Base-by-base conservation (phyloP, 768 basidiomycete species). In the Xerocomellus dryophilus region DNA sequence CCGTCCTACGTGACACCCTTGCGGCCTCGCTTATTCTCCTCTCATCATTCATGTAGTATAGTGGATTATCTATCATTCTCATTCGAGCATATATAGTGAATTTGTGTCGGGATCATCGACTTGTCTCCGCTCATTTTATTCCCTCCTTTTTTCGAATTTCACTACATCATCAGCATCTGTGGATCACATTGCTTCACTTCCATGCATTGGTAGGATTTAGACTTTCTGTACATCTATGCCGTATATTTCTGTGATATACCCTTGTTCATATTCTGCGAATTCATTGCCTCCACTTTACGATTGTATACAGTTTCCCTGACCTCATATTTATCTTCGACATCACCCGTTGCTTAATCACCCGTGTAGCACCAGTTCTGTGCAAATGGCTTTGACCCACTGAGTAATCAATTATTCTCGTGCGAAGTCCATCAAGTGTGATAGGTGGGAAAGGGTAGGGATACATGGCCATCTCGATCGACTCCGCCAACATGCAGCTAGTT, bases 151-250 rank as follows among this genome's bases (percentile, higher is more conserved):
- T 43, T 51, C 20, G 8, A 50, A 27, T 36, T 47, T 34, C 47
- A 40, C 43, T 31, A 18, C 47, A 55, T n/a, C 49, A 45, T 27
- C 43, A 50, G n/a, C 48, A 53, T 35, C 54, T 53, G 61, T 44
- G 53, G 43, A 45, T 38, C 32, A 15, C 51, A 43, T 53, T 27
- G 25, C 46, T 57, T 53, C 41, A 49, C 32, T 21, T 44, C 25
- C 50, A 50, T 58, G 42, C 64, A 66, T 59, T 35, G 50, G 47
- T 63, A 61, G 68, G 63, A 68, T 61, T 58, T 50, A 63, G 40
- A 57, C 23, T 27, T 54, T 42, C 2, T 65, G 57, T 58, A 65
- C 53, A 44, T 43, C 47, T 65, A 65, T 47, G 53, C 44, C 34
- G 17, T 46, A 49, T 12, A 21, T 43, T 43, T 56, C 40, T 41